A percentile compares a stretch with the other conserved stretches of the same genome.
phyloP scores from a whole-genome alignment of 495 filamentous ascomycete species.

The Aspergillus sparsus region DNA sequence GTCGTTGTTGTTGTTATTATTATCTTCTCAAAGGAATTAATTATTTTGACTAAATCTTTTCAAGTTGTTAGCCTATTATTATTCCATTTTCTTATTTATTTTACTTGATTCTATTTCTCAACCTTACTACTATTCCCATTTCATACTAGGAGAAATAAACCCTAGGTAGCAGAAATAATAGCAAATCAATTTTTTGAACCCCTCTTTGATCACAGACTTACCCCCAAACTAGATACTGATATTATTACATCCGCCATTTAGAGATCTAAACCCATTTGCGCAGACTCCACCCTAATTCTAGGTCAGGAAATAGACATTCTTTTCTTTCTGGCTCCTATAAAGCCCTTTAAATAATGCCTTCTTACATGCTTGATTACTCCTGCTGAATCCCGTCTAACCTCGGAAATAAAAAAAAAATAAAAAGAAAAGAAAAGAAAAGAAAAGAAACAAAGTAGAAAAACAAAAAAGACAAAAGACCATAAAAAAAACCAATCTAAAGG shows the following conservation, averaged over 20 bases:
- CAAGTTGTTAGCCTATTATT: background rate
- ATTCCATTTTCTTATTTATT: background rate
- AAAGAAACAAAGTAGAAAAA: background rate
- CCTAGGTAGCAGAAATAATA: too few species aligned
- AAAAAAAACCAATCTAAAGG: background rate
- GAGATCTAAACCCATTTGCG: too few species aligned
- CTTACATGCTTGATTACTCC: constrained; percentile 3
- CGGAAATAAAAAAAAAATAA: constrained; percentile 2
- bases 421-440: background rate
- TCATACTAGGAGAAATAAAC: too few species aligned
- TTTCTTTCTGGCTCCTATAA: too few species aligned
- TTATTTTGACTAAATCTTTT: background rate
- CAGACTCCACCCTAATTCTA: too few species aligned
- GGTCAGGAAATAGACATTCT: too few species aligned
- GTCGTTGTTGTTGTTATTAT: background rate
- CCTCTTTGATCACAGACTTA: background rate
- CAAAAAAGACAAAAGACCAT: background rate
- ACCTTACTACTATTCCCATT: too few species aligned
- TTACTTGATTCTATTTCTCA: too few species aligned
- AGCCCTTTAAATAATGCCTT: too few species aligned
- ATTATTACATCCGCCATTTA: too few species aligned
- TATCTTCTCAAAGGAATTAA: background rate
- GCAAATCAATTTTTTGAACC: too few species aligned
- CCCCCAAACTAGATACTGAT: background rate
- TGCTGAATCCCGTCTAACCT: constrained; percentile 15